A percentile compares a stretch with the other conserved stretches of the same genome.
Evolutionary conservation across 1,284 basidiomycete genomes (phyloP).

Genomic region (Chiua sp.): DNA sequence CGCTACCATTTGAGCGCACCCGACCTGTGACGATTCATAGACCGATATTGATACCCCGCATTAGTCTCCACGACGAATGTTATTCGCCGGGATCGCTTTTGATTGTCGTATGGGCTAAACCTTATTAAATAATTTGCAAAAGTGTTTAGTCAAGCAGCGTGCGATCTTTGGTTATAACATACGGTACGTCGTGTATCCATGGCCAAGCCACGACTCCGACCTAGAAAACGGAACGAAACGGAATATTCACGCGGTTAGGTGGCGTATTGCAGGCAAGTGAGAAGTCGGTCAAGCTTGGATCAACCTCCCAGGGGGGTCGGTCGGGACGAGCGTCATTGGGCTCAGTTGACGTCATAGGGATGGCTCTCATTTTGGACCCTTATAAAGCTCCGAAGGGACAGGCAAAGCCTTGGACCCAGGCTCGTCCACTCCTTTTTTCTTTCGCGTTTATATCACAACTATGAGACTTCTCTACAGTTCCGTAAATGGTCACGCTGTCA

Average conservation of each 20-base stretch:
- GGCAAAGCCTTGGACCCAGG: neutral
- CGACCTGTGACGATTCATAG: too few species aligned
- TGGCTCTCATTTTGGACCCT: neutral
- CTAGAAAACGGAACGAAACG: too few species aligned
- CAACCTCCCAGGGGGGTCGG: neutral
- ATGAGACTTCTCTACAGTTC: slow-evolving; percentile 25
- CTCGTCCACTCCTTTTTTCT: neutral
- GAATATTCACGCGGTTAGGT: too few species aligned
- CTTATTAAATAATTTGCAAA: too few species aligned
- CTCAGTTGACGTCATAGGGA: neutral
- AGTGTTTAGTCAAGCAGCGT: slow-evolving; percentile 1
- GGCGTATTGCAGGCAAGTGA: neutral
- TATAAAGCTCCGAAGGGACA: neutral
- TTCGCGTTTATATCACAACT: neutral
- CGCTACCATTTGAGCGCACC: too few species aligned
- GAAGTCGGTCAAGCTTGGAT: neutral
- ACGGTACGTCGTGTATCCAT: too few species aligned
- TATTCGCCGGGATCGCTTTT: too few species aligned
- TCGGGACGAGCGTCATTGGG: neutral
- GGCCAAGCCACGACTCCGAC: too few species aligned
- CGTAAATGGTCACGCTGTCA: neutral
- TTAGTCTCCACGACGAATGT: too few species aligned
- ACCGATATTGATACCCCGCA: too few species aligned
- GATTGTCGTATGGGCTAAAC: too few species aligned
- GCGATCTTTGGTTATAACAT: too few species aligned